Evolutionary conservation across 345 rosid genomes (phyloP), one percentile per base, ranked within the genome.

Genomic region (Brassica nigra): DNA sequence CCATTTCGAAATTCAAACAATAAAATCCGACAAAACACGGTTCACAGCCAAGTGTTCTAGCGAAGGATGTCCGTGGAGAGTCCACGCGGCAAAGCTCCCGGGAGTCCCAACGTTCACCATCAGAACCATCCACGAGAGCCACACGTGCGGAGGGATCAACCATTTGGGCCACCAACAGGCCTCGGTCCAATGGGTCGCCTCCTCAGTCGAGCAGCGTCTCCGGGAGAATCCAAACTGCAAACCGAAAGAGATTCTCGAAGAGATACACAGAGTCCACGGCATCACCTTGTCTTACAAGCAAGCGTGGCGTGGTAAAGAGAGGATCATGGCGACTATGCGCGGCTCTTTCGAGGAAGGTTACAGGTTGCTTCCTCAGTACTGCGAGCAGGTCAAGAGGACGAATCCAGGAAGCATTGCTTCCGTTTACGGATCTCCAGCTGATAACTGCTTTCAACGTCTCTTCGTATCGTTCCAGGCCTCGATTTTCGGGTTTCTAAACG

Each of bases 121-220:
- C 65, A 86, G 98, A 76, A 96, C 99, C 49, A 87, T 93, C 83
- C 92, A 93, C 55, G 98, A 93, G 74, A 83, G 55, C 61, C 99
- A 96, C 73, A 71, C 85, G 58, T 95, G 99, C 76, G 99, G 98
- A 77, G 99, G 99, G 58, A 92, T 96, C 72, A 68, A 88, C 71
- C 98, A 96, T 84, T 97, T 96, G 59, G 99, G 99, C 76, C 98
- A 96, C 76, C 98, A 96, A 62, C 99, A 96, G 77, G 98, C 99
- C 71, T 96, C 99, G 1, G 99, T 96, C 74, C 98, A 96, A 77
- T 93, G 98, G 99, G 98, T 96, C 55, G 98, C 99, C 3, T 87
- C 75, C 83, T 90, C 99, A 1, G 98, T 96, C 63, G 98, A 96
- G 87, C 97, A 89, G 70, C 89, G 92, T 55, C 91, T 96, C 67